Conservation (phyloP, 1,284 basidiomycete genomes). For the Trichosporon asahii region DNA sequence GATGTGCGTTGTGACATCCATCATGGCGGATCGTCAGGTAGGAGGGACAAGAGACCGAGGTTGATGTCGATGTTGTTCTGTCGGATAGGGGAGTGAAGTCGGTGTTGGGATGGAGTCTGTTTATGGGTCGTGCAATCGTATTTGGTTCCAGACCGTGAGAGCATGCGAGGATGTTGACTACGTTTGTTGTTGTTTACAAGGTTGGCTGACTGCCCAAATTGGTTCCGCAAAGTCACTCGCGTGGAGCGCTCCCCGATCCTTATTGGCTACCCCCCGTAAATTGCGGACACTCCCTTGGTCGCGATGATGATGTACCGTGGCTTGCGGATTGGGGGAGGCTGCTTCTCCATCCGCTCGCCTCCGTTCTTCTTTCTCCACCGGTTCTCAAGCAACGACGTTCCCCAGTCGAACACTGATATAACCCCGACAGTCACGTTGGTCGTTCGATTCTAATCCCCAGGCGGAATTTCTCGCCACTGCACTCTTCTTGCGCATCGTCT, state of each 20-base stretch:
- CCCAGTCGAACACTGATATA: neutral
- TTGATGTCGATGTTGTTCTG: constrained; percentile 4
- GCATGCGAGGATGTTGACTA: too few relatives aligned
- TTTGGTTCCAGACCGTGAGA: constrained; percentile 7
- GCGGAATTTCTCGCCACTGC: neutral
- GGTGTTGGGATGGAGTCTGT: constrained; percentile 12
- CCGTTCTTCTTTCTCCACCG: neutral
- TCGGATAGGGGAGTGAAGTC: neutral
- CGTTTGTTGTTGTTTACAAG: constrained; percentile 16
- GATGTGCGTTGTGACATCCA: constrained; percentile 42
- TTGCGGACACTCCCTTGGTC: neutral
- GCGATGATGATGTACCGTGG: neutral
- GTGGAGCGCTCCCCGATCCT: neutral
- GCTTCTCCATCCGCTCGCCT: neutral
- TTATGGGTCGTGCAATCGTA: neutral
- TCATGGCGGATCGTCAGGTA: constrained; percentile 13
- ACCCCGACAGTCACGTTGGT: neutral
- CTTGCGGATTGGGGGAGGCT: constrained; percentile 3
- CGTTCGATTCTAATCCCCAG: neutral
- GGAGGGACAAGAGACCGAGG: neutral
- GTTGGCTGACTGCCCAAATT: neutral
- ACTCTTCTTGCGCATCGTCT: neutral
- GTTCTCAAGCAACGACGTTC: neutral
- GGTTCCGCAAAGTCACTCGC: constrained; percentile 24
- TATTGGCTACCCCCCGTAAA: neutral